A percentile compares a stretch with the other conserved stretches of the same genome.
These are phyloP conservation scores for Ceratobasidium sp. DNA, from an alignment of 1,284 basidiomycete species.

Conservation along the genomic window DNA sequence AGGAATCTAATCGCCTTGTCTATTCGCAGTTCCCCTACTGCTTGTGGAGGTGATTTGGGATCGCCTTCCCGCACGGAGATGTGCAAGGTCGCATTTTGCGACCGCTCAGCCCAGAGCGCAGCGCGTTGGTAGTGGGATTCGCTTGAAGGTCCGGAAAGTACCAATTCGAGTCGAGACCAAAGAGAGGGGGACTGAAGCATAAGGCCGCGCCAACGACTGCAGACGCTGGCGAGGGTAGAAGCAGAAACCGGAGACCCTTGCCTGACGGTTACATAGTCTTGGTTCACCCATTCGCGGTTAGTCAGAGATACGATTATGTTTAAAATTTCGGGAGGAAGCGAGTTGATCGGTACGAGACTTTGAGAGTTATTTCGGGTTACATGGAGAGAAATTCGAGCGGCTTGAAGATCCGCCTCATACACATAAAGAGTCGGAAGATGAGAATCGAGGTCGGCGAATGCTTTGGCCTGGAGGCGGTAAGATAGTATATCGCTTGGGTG, in stretches of 20 bases:
- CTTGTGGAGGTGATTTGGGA: too few relatives aligned
- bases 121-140: background rate
- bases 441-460: background rate
- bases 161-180: background rate
- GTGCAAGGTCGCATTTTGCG: background rate
- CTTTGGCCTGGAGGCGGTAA: background rate
- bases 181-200: background rate
- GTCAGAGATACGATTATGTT: background rate
- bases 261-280: background rate
- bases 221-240: background rate
- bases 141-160: background rate
- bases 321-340: background rate
- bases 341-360: background rate
- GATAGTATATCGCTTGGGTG: background rate
- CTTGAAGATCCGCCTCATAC: background rate
- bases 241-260: too few relatives aligned
- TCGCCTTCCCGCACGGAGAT: background rate
- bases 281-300: background rate
- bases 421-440: background rate
- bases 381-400: background rate
- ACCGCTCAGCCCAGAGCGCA: background rate
- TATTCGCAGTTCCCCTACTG: too few relatives aligned
- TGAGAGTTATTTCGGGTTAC: background rate
- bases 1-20: background rate
- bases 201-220: background rate